phyloP scores from a whole-genome alignment of 2,329 filamentous ascomycete species.

The Annulohypoxylon truncatum region DNA sequence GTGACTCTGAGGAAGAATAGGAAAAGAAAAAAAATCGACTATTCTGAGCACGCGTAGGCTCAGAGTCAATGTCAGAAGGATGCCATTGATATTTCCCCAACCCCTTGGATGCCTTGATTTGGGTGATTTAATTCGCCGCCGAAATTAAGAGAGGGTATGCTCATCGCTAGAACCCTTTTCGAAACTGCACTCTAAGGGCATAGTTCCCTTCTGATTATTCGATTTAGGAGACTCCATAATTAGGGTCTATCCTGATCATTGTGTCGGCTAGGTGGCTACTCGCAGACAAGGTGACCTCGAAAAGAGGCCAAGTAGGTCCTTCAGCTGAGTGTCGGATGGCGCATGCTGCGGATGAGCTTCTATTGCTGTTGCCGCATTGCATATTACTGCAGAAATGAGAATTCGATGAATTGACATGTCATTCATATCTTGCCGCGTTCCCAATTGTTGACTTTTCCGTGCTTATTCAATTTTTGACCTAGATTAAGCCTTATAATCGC shows the following conservation, averaged over 20 bases:
- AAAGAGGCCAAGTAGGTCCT: neutral
- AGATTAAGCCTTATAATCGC: too few species aligned
- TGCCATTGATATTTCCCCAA: neutral
- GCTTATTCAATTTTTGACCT: neutral
- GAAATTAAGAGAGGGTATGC: neutral
- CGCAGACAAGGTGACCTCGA: conserved; percentile 6
- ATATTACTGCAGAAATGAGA: conserved; percentile 10
- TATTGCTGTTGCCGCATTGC: conserved; percentile 10
- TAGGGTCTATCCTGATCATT: neutral
- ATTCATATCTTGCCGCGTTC: neutral
- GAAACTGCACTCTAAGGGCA: conserved; percentile 22
- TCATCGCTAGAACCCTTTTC: neutral
- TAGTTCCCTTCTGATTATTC: conserved; percentile 13
- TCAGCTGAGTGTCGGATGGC: neutral
- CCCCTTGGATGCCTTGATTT: conserved; percentile 7
- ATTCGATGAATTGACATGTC: conserved; percentile 26
- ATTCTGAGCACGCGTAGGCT: neutral
- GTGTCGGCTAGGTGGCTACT: conserved; percentile 13
- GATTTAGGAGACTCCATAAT: neutral
- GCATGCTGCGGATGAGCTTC: neutral
- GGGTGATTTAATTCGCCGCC: neutral
- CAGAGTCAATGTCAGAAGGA: neutral
- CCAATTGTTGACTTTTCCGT: neutral
- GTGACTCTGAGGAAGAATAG: conserved; percentile 50
- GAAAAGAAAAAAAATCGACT: neutral